Conservation (phyloP, 2,329 filamentous ascomycete genomes). For the Phialophora verrucosa region DNA sequence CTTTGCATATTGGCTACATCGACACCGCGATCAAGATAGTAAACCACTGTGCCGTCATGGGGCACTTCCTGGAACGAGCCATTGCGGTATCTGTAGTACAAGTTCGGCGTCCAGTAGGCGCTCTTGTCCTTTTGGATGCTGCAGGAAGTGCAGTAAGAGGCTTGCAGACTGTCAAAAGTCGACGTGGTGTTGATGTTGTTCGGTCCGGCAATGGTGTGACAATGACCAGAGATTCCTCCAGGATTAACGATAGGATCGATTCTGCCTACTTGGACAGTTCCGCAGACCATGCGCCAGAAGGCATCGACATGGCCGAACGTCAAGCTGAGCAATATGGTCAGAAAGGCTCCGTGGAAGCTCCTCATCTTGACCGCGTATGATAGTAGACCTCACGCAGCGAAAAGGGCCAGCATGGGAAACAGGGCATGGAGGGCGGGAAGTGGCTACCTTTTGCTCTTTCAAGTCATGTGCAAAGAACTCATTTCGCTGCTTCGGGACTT, state of each 20-base stretch:
- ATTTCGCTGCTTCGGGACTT: constrained; percentile 25
- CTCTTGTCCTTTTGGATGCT: constrained; percentile 80
- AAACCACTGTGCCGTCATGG: constrained; percentile 60
- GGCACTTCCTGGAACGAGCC: constrained; percentile 47
- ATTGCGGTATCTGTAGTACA: constrained; percentile 77
- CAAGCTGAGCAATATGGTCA: constrained; percentile 32
- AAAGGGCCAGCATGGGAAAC: constrained; percentile 23
- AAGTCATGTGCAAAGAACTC: constrained; percentile 8
- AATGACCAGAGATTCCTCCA: constrained; percentile 66
- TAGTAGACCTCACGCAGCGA: constrained; percentile 19
- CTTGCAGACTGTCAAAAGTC: constrained; percentile 62
- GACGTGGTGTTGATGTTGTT: constrained; percentile 67
- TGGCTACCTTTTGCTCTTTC: constrained; percentile 21
- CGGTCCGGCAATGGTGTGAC: constrained; percentile 77
- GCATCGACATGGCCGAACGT: constrained; percentile 56
- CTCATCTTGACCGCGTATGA: constrained; percentile 27
- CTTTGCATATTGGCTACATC: constrained; percentile 65
- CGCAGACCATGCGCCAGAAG: constrained; percentile 91
- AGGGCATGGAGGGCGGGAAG: constrained; percentile 6
- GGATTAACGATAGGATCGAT: constrained; percentile 77
- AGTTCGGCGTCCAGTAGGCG: constrained; percentile 78
- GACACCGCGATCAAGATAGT: constrained; percentile 33
- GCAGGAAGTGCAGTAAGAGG: constrained; percentile 77
- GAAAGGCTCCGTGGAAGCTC: constrained; percentile 28
- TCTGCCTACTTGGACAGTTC: constrained; percentile 69